Evolutionary conservation across 1,284 basidiomycete species (phyloP), one percentile per base, ranked within the genome.

Genomic region (Trametes sp.): DNA sequence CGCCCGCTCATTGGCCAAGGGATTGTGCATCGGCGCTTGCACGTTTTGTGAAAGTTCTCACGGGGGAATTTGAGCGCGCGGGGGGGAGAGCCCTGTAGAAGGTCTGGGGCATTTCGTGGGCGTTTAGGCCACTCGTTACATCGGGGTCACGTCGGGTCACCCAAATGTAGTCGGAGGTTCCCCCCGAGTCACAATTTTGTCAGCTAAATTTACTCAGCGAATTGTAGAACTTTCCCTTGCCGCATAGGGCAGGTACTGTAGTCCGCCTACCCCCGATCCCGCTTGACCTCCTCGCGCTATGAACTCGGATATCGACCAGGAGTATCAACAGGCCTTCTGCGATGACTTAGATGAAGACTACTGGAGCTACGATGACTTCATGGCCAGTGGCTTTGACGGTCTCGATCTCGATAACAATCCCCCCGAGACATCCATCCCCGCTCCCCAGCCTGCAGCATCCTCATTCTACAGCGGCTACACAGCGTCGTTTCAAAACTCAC

Each of bases 81-180:
- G 23, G 7, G 31, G 33, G n/a, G 50, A 52, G 50, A 23, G 50
- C 35, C 50, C 23, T 36, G 50, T 52, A 52, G 50, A 52, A 52
- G 21, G 50, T 52, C 50, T 52, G 50, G 50, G 11, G 50, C 21
- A 23, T 52, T 52, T 38, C 50, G 50, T 52, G 38, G 14, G 14
- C 16, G 50, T n/a, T 16, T 36, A 11, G 33, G 50, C 8, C 33
- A 35, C 31, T 38, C 23, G 51, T 52, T 3, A 52, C 7, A 6
- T 52, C 51, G 51, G 51, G n/a, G 35, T 52, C 51, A 52, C 51
- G 13, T 52, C 51, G 51, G 51, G 51, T 52, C 51, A 52, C 51
- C 21, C 8, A 4, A 9, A 23, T 8, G 4, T 14, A 6, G 4
- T 52, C 51, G 51, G 51, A 9, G 4, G 51, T 52, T 26, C n/a